Percentiles rank a stretch among this genome's conserved stretches.
phyloP scores from a whole-genome alignment of 139 green algal genomes.

The Coelastrella sp. region DNA sequence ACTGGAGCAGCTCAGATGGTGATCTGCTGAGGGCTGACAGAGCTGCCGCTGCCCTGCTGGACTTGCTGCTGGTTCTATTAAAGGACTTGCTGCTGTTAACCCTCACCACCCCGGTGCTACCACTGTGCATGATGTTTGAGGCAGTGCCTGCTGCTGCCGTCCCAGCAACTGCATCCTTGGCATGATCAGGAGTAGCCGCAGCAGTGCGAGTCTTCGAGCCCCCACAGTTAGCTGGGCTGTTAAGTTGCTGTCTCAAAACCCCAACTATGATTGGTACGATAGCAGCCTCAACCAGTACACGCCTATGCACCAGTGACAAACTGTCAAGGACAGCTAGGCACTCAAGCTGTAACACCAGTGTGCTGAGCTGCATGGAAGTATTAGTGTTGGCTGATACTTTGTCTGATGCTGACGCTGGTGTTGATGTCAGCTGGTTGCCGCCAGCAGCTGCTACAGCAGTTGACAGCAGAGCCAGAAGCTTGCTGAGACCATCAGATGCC shows the following conservation, averaged over 20 bases:
- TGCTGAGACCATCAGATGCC: background rate
- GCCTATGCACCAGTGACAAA: constrained; percentile 26
- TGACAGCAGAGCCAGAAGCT: background rate
- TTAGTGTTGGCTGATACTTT: background rate
- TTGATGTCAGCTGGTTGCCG: background rate
- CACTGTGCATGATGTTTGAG: background rate
- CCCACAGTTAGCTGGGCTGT: no score
- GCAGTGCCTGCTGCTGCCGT: background rate
- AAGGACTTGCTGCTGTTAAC: background rate
- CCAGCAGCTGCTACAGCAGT: background rate
- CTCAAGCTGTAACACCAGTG: constrained; percentile 32
- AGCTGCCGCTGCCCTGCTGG: background rate
- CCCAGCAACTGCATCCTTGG: background rate
- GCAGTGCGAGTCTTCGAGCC: no score
- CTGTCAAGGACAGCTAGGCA: constrained; percentile 21
- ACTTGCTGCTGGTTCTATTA: background rate
- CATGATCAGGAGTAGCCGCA: background rate
- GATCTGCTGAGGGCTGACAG: background rate
- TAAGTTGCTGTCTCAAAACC: background rate
- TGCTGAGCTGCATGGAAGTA: background rate
- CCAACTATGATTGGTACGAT: constrained; percentile 28
- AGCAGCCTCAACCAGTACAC: constrained; percentile 6
- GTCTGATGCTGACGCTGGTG: background rate
- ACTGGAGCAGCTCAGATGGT: constrained; percentile 18
- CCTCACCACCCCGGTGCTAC: no score